phyloP scores from a whole-genome alignment of 2,329 filamentous ascomycete species.

The Cercospora sojina region DNA sequence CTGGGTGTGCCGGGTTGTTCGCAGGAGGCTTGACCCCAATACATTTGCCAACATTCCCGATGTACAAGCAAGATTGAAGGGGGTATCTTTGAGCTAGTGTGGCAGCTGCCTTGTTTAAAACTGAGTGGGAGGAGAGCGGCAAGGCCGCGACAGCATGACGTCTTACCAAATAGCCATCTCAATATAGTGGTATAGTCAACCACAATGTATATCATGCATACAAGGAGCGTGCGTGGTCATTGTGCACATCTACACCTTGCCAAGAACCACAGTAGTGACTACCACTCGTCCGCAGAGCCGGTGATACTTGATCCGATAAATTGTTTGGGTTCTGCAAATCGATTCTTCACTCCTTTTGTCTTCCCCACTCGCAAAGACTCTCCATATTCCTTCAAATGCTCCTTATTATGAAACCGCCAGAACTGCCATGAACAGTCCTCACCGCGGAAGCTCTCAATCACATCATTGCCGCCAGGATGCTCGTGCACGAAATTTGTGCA shows the following conservation, averaged over 20 bases:
- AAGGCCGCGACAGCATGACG: too few relatives aligned
- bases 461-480: conserved; percentile 1
- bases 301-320: not conserved
- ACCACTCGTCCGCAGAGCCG: not conserved
- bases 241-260: not conserved
- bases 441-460: conserved; percentile 5
- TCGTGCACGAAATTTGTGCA: conserved; percentile 8
- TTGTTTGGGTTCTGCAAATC: not conserved
- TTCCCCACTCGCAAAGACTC: not conserved
- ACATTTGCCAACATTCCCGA: conserved; percentile 1
- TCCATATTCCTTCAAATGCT: not conserved
- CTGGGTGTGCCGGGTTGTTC: not conserved
- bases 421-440: conserved; percentile 11
- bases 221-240: too few relatives aligned
- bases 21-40: not conserved
- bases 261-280: not conserved
- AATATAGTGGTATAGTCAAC: too few relatives aligned
- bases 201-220: too few relatives aligned
- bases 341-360: not conserved
- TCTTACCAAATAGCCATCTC: too few relatives aligned
- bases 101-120: too few relatives aligned
- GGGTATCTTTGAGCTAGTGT: too few relatives aligned
- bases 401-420: conserved; percentile 2
- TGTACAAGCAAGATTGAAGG: conserved; percentile 4
- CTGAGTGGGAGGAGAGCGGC: too few relatives aligned